These are phyloP conservation scores for Daedaleopsis nitida DNA, from an alignment of 768 basidiomycete species.

Conservation along the genomic window DNA sequence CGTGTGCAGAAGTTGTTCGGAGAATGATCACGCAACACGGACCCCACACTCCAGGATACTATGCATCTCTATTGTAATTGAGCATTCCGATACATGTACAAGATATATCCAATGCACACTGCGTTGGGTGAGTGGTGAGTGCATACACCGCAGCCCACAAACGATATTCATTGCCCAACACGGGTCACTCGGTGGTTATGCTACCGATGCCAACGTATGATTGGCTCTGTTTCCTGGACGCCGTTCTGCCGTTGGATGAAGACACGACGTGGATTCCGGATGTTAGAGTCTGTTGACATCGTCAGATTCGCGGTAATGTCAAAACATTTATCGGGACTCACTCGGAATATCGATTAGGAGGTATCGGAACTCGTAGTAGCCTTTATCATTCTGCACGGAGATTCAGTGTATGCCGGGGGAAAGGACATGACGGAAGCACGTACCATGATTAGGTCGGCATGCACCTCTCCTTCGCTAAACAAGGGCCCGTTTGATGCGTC, in stretches of 20 bases:
- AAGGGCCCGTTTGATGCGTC: slow-evolving; percentile 40
- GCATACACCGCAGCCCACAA: neutral
- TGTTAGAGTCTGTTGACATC: slow-evolving; percentile 54
- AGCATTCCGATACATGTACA: slow-evolving; percentile 18
- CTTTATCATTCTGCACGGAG: slow-evolving; percentile 61
- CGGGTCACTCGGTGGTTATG: slow-evolving; percentile 11
- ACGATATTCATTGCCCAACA: neutral
- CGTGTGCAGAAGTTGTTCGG: slow-evolving; percentile 96
- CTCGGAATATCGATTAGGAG: slow-evolving; percentile 80
- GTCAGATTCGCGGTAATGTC: slow-evolving; percentile 29
- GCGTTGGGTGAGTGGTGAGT: slow-evolving; percentile 11
- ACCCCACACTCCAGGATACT: neutral
- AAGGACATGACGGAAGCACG: slow-evolving; percentile 26
- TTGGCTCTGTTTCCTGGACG: slow-evolving; percentile 69
- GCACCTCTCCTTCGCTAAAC: slow-evolving; percentile 79
- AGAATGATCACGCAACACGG: slow-evolving; percentile 52
- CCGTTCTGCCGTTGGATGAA: slow-evolving; percentile 70
- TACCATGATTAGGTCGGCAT: slow-evolving; percentile 77
- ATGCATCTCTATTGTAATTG: slow-evolving; percentile 16
- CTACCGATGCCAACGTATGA: slow-evolving; percentile 64
- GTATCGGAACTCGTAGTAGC: slow-evolving; percentile 78
- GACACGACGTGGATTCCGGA: slow-evolving; percentile 61
- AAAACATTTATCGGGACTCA: slow-evolving; percentile 41
- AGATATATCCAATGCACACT: slow-evolving; percentile 8
- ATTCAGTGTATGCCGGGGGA: neutral